These are phyloP conservation scores for Aspergillus tubingensis DNA, from an alignment of 2,329 filamentous ascomycete genomes.

Conservation along the genomic window DNA sequence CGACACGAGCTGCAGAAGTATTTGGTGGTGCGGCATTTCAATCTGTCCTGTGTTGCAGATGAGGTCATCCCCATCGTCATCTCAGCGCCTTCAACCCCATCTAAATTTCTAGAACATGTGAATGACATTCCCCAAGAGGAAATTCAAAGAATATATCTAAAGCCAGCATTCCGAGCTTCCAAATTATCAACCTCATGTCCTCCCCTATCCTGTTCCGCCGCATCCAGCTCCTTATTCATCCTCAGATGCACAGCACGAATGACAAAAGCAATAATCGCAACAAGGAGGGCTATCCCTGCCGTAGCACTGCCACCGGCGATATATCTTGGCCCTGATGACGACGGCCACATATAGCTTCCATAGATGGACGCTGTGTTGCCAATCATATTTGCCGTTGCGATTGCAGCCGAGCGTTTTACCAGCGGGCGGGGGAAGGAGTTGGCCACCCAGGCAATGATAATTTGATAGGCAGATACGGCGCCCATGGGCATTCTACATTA, in stretches of 20 bases:
- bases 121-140: too few relatives aligned
- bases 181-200: neutral
- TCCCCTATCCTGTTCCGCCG: constrained; percentile 21
- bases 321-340: constrained; percentile 40
- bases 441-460: constrained; percentile 49
- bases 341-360: constrained; percentile 41
- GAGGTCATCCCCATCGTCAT: neutral
- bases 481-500: constrained; percentile 54
- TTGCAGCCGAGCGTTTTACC: constrained; percentile 48
- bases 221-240: constrained; percentile 39
- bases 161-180: constrained; percentile 10
- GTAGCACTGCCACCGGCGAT: constrained; percentile 40
- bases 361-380: constrained; percentile 46
- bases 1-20: neutral
- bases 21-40: too few relatives aligned
- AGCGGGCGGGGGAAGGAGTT: constrained; percentile 46
- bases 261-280: constrained; percentile 37
- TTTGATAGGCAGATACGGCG: constrained; percentile 47
- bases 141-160: constrained; percentile 26
- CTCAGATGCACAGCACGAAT: constrained; percentile 35
- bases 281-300: constrained; percentile 37
- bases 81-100: neutral
- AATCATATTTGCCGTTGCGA: constrained; percentile 47
- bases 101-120: neutral
- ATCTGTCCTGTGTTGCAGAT: neutral